Evolutionary conservation across 306 rosid species (phyloP), one percentile per base, ranked within the genome.

Genomic region (Ceratonia siliqua): DNA sequence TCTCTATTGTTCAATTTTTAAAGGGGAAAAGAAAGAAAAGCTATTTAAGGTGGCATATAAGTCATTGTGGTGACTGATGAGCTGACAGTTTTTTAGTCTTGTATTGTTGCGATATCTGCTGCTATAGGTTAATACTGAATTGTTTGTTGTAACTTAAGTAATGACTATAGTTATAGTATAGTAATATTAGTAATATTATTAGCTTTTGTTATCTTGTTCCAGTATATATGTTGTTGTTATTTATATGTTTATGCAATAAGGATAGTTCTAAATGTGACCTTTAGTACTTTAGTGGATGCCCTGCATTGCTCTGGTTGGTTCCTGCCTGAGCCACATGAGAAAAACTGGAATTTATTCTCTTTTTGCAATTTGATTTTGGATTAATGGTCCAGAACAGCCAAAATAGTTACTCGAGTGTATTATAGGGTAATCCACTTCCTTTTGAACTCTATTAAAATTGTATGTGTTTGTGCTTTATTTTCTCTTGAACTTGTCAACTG

Each of bases 41-140:
- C 81, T 59, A 27, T 58, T 7, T 24, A 39, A 10, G 21, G 61
- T 69, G 68, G 12, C 38, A 43, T 50, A 12, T 64, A 46, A 45
- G 68, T 66, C 13, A 25, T 43, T 64, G 46, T 73, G 73, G 18
- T 74, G 30, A 17, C 54, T 68, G 6, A 22, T 69, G 21, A 50
- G 33, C 68, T 53, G 46, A 18, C 49, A 8, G 11, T 7, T 9
- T 36, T 66, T 6, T 15, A 10, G 8, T 74, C 36, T 36, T 0
- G 0, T 13, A 49, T 53, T 22, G n/a, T 10, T 24, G n/a, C 46
- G 70, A 24, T 50, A 55, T 55, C n/a, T 24, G 17, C 32, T 50
- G 33, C 28, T 62, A 46, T 63, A 25, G 22, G 66, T 65, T 8
- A 2, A 17, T 1, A 72, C 6, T 39, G 36, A 17, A 18, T 36